phyloP scores from a whole-genome alignment of 2,329 filamentous ascomycete genomes.

The Boeremia lycopersici region DNA sequence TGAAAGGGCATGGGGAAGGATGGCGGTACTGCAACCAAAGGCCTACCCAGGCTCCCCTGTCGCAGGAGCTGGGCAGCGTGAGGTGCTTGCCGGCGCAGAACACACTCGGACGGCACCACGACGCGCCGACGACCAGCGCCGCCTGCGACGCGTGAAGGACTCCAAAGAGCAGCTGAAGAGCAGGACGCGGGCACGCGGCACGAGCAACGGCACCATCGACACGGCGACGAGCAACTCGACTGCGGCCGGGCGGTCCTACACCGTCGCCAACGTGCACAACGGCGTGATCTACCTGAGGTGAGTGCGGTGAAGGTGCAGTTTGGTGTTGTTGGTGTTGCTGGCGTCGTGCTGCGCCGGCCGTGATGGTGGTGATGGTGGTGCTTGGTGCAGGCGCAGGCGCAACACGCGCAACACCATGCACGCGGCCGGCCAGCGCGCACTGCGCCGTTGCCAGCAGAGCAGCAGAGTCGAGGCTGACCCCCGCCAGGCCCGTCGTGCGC shows the following conservation, averaged over 20 bases:
- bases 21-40: constrained; percentile 44
- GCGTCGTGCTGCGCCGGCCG: background rate
- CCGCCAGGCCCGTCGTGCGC: constrained; percentile 44
- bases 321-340: background rate
- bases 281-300: constrained; percentile 57
- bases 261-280: constrained; percentile 55
- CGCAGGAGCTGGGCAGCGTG: constrained; percentile 30
- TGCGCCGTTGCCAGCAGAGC: background rate
- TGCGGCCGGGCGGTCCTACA: constrained; percentile 49
- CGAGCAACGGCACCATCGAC: constrained; percentile 43
- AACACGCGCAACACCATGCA: constrained; percentile 3
- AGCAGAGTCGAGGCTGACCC: constrained; percentile 6
- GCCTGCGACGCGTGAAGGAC: constrained; percentile 46
- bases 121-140: constrained; percentile 38
- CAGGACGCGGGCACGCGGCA: constrained; percentile 36
- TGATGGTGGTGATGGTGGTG: background rate
- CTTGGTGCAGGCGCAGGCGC: no score
- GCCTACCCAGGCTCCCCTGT: constrained; percentile 36
- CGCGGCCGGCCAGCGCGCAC: no score
- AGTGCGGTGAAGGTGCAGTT: constrained; percentile 8
- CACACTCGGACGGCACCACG: constrained; percentile 34
- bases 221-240: constrained; percentile 34
- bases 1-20: constrained; percentile 41
- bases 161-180: constrained; percentile 46
- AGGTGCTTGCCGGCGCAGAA: constrained; percentile 31